A percentile compares a stretch with the other conserved stretches of the same genome.
These are phyloP conservation scores for Curvularia sp. DNA, from an alignment of 2,329 filamentous ascomycete genomes.

Conservation along the genomic window DNA sequence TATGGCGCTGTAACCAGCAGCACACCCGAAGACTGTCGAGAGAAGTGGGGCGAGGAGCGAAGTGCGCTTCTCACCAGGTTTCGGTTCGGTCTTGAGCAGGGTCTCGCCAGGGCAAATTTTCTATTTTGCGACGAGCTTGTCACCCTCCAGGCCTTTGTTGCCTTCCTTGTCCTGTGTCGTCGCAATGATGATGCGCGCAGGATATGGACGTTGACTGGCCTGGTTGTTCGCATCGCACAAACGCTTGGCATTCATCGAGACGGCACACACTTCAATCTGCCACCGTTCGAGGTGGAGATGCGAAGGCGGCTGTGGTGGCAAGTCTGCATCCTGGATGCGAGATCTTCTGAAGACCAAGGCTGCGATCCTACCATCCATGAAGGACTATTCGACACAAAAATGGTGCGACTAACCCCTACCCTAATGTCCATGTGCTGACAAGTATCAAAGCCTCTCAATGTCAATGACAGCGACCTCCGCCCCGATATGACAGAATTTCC, in stretches of 20 bases:
- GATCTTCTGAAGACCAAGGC: slow-evolving; percentile 69
- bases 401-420: slow-evolving; percentile 37
- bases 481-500: slow-evolving; percentile 60
- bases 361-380: slow-evolving; percentile 66
- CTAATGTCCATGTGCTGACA: slow-evolving; percentile 10
- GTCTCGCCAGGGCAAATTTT: slow-evolving; percentile 67
- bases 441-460: slow-evolving; percentile 56
- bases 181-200: slow-evolving; percentile 59
- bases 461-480: slow-evolving; percentile 62
- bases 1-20: slow-evolving; percentile 64
- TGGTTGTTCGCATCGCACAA: slow-evolving; percentile 65
- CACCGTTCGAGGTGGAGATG: slow-evolving; percentile 68
- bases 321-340: slow-evolving; percentile 64
- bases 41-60: slow-evolving; percentile 61
- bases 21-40: slow-evolving; percentile 55
- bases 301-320: slow-evolving; percentile 67
- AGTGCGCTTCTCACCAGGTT: slow-evolving; percentile 60
- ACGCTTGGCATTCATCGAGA: slow-evolving; percentile 68
- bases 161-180: slow-evolving; percentile 66
- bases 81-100: slow-evolving; percentile 69
- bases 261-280: slow-evolving; percentile 61
- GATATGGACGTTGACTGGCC: slow-evolving; percentile 66
- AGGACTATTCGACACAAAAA: slow-evolving; percentile 66
- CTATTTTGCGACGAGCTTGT: slow-evolving; percentile 67
- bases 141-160: slow-evolving; percentile 67